Conservation (phyloP, 805 yeast species). For the Saccharomycopsis sp. region DNA sequence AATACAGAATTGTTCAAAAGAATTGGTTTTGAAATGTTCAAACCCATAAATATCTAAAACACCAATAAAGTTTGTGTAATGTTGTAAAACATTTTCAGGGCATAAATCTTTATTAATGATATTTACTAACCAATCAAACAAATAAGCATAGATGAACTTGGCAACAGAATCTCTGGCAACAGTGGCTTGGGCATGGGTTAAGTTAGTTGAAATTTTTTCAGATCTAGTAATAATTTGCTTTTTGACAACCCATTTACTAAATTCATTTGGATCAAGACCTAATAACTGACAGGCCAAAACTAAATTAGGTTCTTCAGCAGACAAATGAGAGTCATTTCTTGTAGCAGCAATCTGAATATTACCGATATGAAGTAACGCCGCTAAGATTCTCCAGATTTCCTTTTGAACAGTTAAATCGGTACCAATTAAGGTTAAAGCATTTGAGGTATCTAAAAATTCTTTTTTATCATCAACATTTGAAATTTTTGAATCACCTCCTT, state of each 20-base stretch:
- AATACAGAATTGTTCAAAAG: constrained; percentile 96
- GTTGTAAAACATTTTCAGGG: constrained; percentile 52
- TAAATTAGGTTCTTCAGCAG: constrained; percentile 80
- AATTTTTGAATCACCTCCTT: constrained; percentile 68
- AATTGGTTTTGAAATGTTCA: constrained; percentile 89
- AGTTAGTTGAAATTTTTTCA: constrained; percentile 79
- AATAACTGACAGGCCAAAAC: constrained; percentile 74
- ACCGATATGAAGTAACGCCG: constrained; percentile 88
- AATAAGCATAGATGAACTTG: constrained; percentile 81
- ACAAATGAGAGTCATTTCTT: constrained; percentile 69
- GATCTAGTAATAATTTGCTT: constrained; percentile 88
- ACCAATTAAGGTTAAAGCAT: constrained; percentile 74
- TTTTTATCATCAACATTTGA: constrained; percentile 71
- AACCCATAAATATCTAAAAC: constrained; percentile 96
- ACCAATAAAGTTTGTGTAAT: constrained; percentile 74
- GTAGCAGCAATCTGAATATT: constrained; percentile 81
- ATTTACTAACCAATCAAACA: constrained; percentile 91
- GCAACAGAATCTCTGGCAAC: constrained; percentile 97
- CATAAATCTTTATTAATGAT: constrained; percentile 76
- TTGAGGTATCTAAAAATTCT: constrained; percentile 68
- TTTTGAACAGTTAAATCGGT: constrained; percentile 47
- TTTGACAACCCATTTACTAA: constrained; percentile 87
- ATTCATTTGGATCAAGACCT: constrained; percentile 61
- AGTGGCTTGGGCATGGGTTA: constrained; percentile 71
- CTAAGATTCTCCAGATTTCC: constrained; percentile 66